phyloP scores from a whole-genome alignment of 306 rosid species.

The Astragalus membranaceus region DNA sequence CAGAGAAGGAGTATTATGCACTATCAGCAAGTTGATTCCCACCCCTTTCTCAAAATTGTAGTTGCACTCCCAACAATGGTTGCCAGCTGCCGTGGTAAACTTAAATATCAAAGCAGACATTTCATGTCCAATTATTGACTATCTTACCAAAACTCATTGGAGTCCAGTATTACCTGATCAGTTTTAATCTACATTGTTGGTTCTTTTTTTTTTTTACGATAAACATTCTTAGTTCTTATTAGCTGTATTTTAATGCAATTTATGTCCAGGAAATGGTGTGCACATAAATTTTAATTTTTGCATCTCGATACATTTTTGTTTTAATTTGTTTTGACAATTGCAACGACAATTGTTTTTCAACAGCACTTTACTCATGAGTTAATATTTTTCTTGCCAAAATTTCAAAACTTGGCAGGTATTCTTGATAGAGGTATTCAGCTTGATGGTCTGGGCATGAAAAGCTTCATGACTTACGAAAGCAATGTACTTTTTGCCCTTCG shows the following conservation, averaged over 20 bases:
- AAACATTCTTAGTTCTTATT: not conserved
- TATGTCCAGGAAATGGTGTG: not conserved
- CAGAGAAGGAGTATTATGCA: conserved; percentile 85
- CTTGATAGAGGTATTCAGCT: conserved; percentile 93
- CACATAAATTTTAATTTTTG: conserved; percentile 1
- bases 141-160: not conserved
- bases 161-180: not conserved
- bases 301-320: not conserved
- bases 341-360: not conserved
- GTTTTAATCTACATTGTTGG: not conserved
- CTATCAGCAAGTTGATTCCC: conserved; percentile 68
- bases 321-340: not conserved
- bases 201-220: not conserved
- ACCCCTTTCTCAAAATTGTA: conserved; percentile 80
- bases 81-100: conserved; percentile 91
- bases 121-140: conserved; percentile 8
- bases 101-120: not conserved
- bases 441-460: conserved; percentile 84
- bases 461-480: conserved; percentile 94
- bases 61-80: conserved; percentile 98
- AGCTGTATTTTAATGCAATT: conserved; percentile 12
- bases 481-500: conserved; percentile 97
- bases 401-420: conserved; percentile 57
- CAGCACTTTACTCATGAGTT: not conserved
- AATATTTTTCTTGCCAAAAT: conserved; percentile 16